Percentiles rank a stretch among this genome's conserved stretches.
Evolutionary conservation across 176 grass and related monocot genomes (phyloP).

Genomic region (Hordeum marinum): DNA sequence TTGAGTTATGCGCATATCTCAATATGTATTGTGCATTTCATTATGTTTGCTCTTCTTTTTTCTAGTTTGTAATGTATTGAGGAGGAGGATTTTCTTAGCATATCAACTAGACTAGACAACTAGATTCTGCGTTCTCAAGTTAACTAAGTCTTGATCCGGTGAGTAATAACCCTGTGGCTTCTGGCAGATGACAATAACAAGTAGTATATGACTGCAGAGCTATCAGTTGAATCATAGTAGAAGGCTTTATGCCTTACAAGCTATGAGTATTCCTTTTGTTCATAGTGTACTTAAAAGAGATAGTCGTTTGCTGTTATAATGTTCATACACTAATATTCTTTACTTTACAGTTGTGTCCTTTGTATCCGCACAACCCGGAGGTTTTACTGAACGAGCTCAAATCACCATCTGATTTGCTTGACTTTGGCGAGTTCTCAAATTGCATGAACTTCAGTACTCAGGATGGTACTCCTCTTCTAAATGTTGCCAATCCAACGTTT

Average conservation of each 20-base stretch:
- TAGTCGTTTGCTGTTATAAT: neutral
- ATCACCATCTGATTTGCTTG: constrained; percentile 86
- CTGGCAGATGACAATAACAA: neutral
- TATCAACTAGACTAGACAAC: neutral
- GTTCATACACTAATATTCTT: neutral
- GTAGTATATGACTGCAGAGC: neutral
- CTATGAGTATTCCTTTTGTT: neutral
- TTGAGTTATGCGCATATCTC: neutral
- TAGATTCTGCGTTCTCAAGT: neutral
- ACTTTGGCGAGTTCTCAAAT: constrained; percentile 92
- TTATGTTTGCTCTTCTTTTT: neutral
- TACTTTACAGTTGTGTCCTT: constrained; percentile 65
- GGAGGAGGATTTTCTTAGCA: neutral
- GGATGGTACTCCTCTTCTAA: constrained; percentile 65
- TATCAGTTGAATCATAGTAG: neutral
- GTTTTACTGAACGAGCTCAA: constrained; percentile 90
- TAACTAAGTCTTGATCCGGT: neutral
- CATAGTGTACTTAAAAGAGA: neutral
- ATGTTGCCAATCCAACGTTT: constrained; percentile 94
- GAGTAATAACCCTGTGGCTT: neutral
- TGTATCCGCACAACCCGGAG: constrained; percentile 94
- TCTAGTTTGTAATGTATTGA: neutral
- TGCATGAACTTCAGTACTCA: constrained; percentile 79
- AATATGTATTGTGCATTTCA: neutral
- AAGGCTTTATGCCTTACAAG: constrained; percentile 2